Conservation (phyloP, 768 basidiomycete species). For the Boletus subparvulus region DNA sequence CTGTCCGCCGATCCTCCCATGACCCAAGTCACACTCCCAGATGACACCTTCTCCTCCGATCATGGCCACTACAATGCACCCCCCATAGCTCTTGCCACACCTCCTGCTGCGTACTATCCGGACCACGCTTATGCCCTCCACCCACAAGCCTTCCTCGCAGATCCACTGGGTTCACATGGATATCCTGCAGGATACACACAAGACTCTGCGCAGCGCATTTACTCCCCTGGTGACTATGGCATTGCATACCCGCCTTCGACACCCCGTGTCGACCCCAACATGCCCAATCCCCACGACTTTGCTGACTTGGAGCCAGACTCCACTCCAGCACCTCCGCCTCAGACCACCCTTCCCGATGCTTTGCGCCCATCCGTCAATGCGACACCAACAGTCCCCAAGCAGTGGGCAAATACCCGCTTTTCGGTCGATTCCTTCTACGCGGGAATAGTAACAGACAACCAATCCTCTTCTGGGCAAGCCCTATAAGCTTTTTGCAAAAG, state of each 20-base stretch:
- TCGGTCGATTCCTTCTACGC: slow-evolving; percentile 34
- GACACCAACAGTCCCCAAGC: slow-evolving; percentile 1
- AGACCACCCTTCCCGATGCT: slow-evolving; percentile 5
- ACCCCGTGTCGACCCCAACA: not conserved
- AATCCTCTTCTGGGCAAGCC: slow-evolving; percentile 15
- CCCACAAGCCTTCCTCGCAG: slow-evolving; percentile 7
- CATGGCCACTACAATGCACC: slow-evolving; percentile 21
- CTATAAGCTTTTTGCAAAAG: slow-evolving; percentile 11
- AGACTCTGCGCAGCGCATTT: slow-evolving; percentile 22
- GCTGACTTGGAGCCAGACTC: slow-evolving; percentile 10
- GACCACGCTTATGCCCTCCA: slow-evolving; percentile 17
- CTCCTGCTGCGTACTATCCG: slow-evolving; percentile 24
- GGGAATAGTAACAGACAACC: slow-evolving; percentile 15
- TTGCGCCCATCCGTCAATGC: slow-evolving; percentile 16
- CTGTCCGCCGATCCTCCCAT: slow-evolving; percentile 9
- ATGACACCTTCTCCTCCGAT: slow-evolving; percentile 21
- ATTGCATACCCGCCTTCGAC: slow-evolving; percentile 29
- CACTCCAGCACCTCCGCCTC: not conserved
- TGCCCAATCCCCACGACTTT: slow-evolving; percentile 19
- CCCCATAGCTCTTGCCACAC: slow-evolving; percentile 16
- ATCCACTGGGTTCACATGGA: not conserved
- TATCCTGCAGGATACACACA: slow-evolving; percentile 8
- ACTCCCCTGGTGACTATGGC: slow-evolving; percentile 22
- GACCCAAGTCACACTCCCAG: slow-evolving; percentile 7
- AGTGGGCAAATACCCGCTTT: slow-evolving; percentile 12